Evolutionary conservation across 2,329 filamentous ascomycete species (phyloP).

Genomic region (Reticulascus tulasneorum): DNA sequence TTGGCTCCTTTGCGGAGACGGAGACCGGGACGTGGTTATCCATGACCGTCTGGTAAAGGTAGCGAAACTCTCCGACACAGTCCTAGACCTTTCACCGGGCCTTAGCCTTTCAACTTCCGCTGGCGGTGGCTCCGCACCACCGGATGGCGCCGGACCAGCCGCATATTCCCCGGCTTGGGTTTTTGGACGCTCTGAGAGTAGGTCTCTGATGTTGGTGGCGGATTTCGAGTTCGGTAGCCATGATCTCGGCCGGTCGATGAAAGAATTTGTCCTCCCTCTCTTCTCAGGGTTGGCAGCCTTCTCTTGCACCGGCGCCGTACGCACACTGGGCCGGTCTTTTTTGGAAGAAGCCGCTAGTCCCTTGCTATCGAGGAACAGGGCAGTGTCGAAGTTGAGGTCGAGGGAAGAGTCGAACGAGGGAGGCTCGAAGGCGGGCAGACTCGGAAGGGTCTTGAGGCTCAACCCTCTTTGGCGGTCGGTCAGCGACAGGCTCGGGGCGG

Average conservation of each 20-base stretch:
- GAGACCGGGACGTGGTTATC: conserved; percentile 45
- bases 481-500: conserved; percentile 22
- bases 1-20: conserved; percentile 37
- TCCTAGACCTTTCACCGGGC: too few relatives aligned
- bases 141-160: conserved; percentile 6
- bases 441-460: conserved; percentile 25
- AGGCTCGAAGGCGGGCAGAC: conserved; percentile 44
- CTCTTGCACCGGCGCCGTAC: neutral
- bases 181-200: conserved; percentile 19
- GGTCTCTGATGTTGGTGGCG: conserved; percentile 29
- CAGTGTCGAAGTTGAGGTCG: conserved; percentile 44
- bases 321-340: conserved; percentile 21
- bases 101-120: conserved; percentile 29
- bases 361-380: conserved; percentile 34
- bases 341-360: conserved; percentile 15
- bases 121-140: conserved; percentile 11
- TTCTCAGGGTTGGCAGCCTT: conserved; percentile 5
- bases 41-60: conserved; percentile 49
- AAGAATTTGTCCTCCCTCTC: conserved; percentile 36
- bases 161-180: conserved; percentile 12
- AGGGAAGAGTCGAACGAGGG: conserved; percentile 49
- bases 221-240: conserved; percentile 49
- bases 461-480: conserved; percentile 13
- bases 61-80: conserved; percentile 43
- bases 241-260: conserved; percentile 46